A percentile compares a stretch with the other conserved stretches of the same genome.
These are phyloP conservation scores for Leccinum uliginosum DNA, from an alignment of 768 basidiomycete species.

Conservation along the genomic window DNA sequence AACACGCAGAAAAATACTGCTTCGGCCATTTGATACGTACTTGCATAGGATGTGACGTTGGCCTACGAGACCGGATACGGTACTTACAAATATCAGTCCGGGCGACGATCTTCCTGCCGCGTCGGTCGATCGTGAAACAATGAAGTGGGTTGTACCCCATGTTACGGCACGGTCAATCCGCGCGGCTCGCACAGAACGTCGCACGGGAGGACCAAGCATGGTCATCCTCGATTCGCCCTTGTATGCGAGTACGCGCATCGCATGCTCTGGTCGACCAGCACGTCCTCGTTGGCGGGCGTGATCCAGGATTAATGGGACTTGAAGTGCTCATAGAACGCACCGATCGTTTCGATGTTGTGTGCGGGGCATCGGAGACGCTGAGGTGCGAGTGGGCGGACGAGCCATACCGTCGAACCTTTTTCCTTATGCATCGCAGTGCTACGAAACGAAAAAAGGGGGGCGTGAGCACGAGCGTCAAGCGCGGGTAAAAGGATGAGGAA, in stretches of 20 bases:
- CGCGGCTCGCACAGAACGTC: constrained; percentile 26
- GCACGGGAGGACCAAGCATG: constrained; percentile 22
- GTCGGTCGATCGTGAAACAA: constrained; percentile 21
- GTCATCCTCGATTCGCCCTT: constrained; percentile 25
- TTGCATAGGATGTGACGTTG: constrained; percentile 20
- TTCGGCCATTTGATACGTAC: constrained; percentile 2
- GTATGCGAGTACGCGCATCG: constrained; percentile 2
- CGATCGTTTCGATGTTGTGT: constrained; percentile 39
- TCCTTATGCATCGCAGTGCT: constrained; percentile 31
- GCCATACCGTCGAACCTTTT: constrained; percentile 30
- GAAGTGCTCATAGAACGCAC: constrained; percentile 34
- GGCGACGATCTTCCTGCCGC: constrained; percentile 16
- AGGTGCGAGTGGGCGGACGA: constrained; percentile 32
- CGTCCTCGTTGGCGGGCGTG: constrained; percentile 11
- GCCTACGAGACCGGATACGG: constrained; percentile 21
- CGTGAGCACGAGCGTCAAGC: neutral
- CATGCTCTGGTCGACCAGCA: too few species aligned
- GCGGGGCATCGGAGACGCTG: constrained; percentile 39
- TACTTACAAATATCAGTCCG: constrained; percentile 21
- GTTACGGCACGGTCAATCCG: constrained; percentile 14
- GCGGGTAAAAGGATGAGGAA: neutral
- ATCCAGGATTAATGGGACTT: constrained; percentile 19
- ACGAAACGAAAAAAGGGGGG: neutral
- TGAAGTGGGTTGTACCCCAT: constrained; percentile 23
- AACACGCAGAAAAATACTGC: neutral